Conservation (phyloP, 495 filamentous ascomycete species). For the Physcia stellaris region DNA sequence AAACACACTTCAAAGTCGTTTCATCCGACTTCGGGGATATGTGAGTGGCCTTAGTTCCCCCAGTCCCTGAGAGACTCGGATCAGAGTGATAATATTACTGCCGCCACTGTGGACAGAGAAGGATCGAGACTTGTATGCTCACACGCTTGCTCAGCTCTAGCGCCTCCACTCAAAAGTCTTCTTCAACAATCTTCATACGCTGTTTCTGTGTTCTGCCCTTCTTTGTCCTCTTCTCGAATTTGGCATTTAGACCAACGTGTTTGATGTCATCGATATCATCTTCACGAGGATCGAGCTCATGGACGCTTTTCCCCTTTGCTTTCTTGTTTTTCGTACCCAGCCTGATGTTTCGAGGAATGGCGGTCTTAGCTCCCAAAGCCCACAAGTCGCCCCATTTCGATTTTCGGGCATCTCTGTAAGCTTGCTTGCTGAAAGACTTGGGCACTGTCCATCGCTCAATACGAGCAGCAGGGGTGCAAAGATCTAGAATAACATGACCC, state of each 20-base stretch:
- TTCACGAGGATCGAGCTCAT: background rate
- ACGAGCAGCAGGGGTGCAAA: slow-evolving; percentile 74
- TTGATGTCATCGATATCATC: background rate
- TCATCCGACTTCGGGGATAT: no score
- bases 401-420: slow-evolving; percentile 87
- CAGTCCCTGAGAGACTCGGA: no score
- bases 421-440: slow-evolving; percentile 60
- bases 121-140: no score
- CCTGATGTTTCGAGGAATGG: slow-evolving; percentile 15
- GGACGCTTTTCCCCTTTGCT: background rate
- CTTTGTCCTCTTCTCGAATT: background rate
- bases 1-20: no score
- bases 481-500: slow-evolving; percentile 76
- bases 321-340: background rate
- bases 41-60: no score
- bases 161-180: background rate
- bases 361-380: slow-evolving; percentile 88
- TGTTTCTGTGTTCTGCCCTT: background rate
- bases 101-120: no score
- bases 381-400: slow-evolving; percentile 85
- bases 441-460: slow-evolving; percentile 95
- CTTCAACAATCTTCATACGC: background rate
- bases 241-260: background rate
- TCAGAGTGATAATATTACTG: no score
- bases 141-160: no score